Evolutionary conservation across 2,329 filamentous ascomycete genomes (phyloP).

Genomic region (Annulohypoxylon truncatum): DNA sequence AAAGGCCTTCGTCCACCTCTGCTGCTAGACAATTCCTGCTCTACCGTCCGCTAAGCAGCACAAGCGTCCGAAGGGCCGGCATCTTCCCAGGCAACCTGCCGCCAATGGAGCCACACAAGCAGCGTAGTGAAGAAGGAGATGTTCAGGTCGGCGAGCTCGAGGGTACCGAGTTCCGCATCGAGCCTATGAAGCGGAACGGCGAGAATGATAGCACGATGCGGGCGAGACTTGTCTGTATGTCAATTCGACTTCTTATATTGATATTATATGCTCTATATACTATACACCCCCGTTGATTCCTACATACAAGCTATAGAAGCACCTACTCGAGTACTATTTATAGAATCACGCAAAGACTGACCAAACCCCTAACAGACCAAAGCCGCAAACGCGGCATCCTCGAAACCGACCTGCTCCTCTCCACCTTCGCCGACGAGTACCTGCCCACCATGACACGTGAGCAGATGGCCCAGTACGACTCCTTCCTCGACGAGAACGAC

Average conservation of each 20-base stretch:
- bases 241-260: not conserved
- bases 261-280: not conserved
- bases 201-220: constrained; percentile 89
- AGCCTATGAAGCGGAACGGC: constrained; percentile 85
- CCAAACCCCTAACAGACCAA: constrained; percentile 74
- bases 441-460: constrained; percentile 77
- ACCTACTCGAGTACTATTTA: no score
- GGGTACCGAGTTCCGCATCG: constrained; percentile 85
- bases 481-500: constrained; percentile 97
- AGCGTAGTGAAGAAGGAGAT: constrained; percentile 57
- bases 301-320: no score
- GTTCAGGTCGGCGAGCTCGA: constrained; percentile 88
- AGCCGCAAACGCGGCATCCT: constrained; percentile 95
- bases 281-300: not conserved
- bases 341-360: not conserved
- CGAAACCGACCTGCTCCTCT: constrained; percentile 94
- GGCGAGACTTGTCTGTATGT: constrained; percentile 79
- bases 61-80: constrained; percentile 36
- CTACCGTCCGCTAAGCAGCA: constrained; percentile 37
- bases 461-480: constrained; percentile 87
- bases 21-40: constrained; percentile 6
- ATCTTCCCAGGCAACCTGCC: constrained; percentile 41
- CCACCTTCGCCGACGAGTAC: constrained; percentile 88
- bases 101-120: constrained; percentile 47
- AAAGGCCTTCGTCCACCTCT: constrained; percentile 14